These are phyloP conservation scores for Penicillium parvum DNA, from an alignment of 495 filamentous ascomycete species.

Conservation along the genomic window DNA sequence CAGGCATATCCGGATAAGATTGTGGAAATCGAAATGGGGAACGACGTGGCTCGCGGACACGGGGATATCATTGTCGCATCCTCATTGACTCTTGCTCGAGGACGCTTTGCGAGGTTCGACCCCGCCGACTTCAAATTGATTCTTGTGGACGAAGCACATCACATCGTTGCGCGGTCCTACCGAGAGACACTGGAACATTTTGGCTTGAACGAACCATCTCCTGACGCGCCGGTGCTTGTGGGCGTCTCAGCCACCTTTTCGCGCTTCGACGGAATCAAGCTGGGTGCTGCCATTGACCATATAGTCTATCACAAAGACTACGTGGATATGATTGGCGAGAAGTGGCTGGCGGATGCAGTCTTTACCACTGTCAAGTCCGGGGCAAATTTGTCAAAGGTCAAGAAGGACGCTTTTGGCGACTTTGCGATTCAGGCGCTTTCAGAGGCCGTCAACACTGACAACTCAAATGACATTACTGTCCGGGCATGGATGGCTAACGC, in stretches of 20 bases:
- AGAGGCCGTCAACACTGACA: slow-evolving; percentile 69
- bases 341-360: slow-evolving; percentile 75
- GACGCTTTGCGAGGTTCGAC: slow-evolving; percentile 77
- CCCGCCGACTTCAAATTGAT: slow-evolving; percentile 79
- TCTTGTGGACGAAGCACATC: slow-evolving; percentile 96
- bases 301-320: slow-evolving; percentile 98
- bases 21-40: slow-evolving; percentile 89
- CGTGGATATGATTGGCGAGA: slow-evolving; percentile 90
- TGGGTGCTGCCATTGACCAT: slow-evolving; percentile 87
- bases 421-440: slow-evolving; percentile 73
- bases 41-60: slow-evolving; percentile 60
- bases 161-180: slow-evolving; percentile 84
- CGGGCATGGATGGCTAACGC: slow-evolving; percentile 80
- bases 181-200: slow-evolving; percentile 70
- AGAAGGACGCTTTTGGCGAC: slow-evolving; percentile 63
- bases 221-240: slow-evolving; percentile 65
- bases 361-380: slow-evolving; percentile 89
- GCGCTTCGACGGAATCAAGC: slow-evolving; percentile 77
- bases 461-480: slow-evolving; percentile 76
- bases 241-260: slow-evolving; percentile 94
- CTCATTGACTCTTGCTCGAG: slow-evolving; percentile 67
- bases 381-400: slow-evolving; percentile 68
- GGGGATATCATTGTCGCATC: slow-evolving; percentile 97
- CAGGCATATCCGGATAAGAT: slow-evolving; percentile 71
- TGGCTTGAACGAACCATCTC: slow-evolving; percentile 51